phyloP scores from a whole-genome alignment of 2,329 filamentous ascomycete species.

The Trichoderma sp. region DNA sequence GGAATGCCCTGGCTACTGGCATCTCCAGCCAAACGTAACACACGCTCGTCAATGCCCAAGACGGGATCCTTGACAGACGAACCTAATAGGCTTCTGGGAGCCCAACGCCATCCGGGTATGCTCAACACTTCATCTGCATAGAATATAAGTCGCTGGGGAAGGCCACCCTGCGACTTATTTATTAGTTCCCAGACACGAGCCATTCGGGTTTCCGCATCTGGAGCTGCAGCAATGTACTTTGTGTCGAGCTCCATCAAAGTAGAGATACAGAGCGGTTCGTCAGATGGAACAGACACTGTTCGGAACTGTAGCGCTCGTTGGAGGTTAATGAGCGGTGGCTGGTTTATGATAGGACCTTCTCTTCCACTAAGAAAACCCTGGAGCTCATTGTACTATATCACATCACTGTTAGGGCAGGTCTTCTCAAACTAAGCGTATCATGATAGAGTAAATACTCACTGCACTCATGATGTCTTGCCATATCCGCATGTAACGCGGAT shows the following conservation, averaged over 20 bases:
- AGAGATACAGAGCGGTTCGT: constrained; percentile 32
- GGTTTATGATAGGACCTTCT: neutral
- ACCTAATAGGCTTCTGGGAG: constrained; percentile 25
- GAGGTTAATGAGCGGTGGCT: constrained; percentile 20
- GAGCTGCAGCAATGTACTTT: constrained; percentile 16
- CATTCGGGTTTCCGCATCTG: constrained; percentile 25
- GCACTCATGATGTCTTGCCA: constrained; percentile 25
- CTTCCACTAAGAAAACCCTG: constrained; percentile 11
- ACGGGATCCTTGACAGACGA: constrained; percentile 22
- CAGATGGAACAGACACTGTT: constrained; percentile 30
- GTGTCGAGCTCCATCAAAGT: constrained; percentile 29
- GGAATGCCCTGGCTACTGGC: constrained; percentile 15
- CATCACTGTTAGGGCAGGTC: neutral
- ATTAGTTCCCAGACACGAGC: constrained; percentile 26
- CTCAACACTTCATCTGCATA: constrained; percentile 25
- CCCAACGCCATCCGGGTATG: constrained; percentile 29
- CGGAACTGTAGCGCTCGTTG: constrained; percentile 29
- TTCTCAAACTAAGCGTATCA: neutral
- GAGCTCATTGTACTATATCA: constrained; percentile 22
- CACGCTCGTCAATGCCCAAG: constrained; percentile 21
- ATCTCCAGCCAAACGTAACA: constrained; percentile 18
- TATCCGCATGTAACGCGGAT: constrained; percentile 22
- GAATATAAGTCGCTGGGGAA: constrained; percentile 26
- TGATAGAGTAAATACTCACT: constrained; percentile 8
- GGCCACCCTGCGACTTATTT: constrained; percentile 18